These are phyloP conservation scores for Claviceps digitariae DNA, from an alignment of 2,329 filamentous ascomycete genomes.

Conservation along the genomic window DNA sequence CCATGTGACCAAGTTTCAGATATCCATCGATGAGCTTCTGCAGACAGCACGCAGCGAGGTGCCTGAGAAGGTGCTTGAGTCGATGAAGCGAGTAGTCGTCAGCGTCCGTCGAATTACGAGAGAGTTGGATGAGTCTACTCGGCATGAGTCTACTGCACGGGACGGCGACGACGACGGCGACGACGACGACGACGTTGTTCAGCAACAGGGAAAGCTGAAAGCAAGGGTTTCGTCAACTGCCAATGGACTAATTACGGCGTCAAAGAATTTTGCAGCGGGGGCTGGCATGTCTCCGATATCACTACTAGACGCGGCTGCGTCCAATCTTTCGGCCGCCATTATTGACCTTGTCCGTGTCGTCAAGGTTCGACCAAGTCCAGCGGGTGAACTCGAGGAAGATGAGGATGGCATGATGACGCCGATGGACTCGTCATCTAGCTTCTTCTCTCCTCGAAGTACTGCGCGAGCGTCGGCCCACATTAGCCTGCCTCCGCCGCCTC, in stretches of 20 bases:
- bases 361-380: constrained; percentile 68
- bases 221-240: constrained; percentile 79
- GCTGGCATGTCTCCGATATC: constrained; percentile 86
- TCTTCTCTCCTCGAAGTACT: constrained; percentile 47
- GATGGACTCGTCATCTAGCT: constrained; percentile 52
- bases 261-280: constrained; percentile 77
- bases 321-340: constrained; percentile 72
- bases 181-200: constrained; percentile 33
- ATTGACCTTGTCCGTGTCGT: constrained; percentile 74
- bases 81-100: constrained; percentile 76
- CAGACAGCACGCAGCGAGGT: constrained; percentile 61
- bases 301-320: constrained; percentile 81
- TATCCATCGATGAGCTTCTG: constrained; percentile 83
- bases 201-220: constrained; percentile 58
- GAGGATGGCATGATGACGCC: constrained; percentile 55
- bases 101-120: constrained; percentile 74
- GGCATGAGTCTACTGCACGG: too few species aligned
- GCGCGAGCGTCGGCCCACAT: constrained; percentile 22
- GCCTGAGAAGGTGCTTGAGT: constrained; percentile 61
- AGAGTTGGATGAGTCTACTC: constrained; percentile 52
- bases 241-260: constrained; percentile 89
- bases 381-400: constrained; percentile 63
- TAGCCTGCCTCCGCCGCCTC: constrained; percentile 34
- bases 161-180: too few species aligned
- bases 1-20: constrained; percentile 88